A percentile compares a stretch with the other conserved stretches of the same genome.
phyloP scores from a whole-genome alignment of 2,329 filamentous ascomycete genomes.

The Sporothrix mexicana region DNA sequence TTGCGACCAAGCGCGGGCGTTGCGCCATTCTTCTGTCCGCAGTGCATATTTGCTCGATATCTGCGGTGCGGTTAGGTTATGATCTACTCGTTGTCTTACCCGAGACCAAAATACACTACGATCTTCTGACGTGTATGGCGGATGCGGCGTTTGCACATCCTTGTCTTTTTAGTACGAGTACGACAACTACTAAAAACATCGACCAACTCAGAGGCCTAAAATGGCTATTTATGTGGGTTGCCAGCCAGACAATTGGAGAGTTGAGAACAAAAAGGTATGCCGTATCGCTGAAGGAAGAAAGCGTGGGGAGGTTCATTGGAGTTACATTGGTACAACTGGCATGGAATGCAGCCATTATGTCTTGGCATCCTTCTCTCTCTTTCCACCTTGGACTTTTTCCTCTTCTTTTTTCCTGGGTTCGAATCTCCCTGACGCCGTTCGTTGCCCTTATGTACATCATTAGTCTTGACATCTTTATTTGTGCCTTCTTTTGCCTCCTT shows the following conservation, averaged over 20 bases:
- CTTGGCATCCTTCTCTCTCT: not conserved
- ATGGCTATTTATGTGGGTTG: not conserved
- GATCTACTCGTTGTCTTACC: not conserved
- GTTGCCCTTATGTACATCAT: not conserved
- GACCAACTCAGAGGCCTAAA: not conserved
- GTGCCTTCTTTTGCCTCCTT: not conserved
- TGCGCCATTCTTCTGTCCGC: not conserved
- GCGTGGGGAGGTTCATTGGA: constrained; percentile 11
- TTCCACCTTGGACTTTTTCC: not conserved
- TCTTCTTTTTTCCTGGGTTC: not conserved
- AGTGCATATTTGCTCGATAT: not conserved
- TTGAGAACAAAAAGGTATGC: not conserved
- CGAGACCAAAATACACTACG: not conserved
- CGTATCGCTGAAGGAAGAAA: not conserved
- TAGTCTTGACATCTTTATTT: not conserved
- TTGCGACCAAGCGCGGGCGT: not conserved
- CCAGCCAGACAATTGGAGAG: not conserved
- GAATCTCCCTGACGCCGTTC: not conserved
- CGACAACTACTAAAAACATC: not conserved
- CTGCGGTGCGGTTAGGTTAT: not conserved
- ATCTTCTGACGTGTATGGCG: not conserved
- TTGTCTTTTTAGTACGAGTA: constrained; percentile 9
- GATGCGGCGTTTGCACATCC: constrained; percentile 5
- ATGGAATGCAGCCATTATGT: not conserved
- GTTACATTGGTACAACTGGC: constrained; percentile 8